phyloP scores from a whole-genome alignment of 192 early-diverging fungal species.

The Coemansia sp. region DNA sequence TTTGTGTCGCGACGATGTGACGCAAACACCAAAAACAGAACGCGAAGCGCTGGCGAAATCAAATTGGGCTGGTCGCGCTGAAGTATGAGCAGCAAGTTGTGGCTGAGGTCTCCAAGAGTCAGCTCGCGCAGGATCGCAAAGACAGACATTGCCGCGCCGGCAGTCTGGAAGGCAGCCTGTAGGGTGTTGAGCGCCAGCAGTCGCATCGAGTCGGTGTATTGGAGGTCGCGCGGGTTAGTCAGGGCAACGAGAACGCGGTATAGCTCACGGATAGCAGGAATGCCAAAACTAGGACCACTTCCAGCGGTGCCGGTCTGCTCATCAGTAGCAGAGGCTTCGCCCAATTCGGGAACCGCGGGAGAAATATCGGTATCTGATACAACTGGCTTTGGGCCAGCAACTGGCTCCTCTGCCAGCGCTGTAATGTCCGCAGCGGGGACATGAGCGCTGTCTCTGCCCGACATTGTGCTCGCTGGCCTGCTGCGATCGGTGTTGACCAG shows the following conservation, averaged over 20 bases:
- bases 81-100: conserved; percentile 76
- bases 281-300: conserved; percentile 49
- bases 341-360: not conserved
- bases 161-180: conserved; percentile 81
- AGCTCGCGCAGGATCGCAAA: conserved; percentile 63
- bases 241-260: conserved; percentile 86
- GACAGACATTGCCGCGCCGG: conserved; percentile 69
- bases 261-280: conserved; percentile 87
- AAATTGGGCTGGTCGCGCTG: conserved; percentile 27
- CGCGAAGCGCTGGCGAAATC: conserved; percentile 43
- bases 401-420: not conserved
- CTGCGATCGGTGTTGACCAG: conserved; percentile 28
- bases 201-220: conserved; percentile 93
- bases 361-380: not conserved
- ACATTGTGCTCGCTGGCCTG: conserved; percentile 4
- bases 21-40: conserved; percentile 55
- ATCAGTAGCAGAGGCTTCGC: not conserved
- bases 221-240: conserved; percentile 83
- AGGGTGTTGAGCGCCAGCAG: conserved; percentile 86
- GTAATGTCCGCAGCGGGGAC: not conserved
- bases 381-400: not conserved
- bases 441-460: not conserved
- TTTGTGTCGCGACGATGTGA: conserved; percentile 38
- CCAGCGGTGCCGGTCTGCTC: not conserved
- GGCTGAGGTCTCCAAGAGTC: conserved; percentile 80